Conservation (phyloP, 2,329 filamentous ascomycete genomes). For the Colletotrichum spaethianum region DNA sequence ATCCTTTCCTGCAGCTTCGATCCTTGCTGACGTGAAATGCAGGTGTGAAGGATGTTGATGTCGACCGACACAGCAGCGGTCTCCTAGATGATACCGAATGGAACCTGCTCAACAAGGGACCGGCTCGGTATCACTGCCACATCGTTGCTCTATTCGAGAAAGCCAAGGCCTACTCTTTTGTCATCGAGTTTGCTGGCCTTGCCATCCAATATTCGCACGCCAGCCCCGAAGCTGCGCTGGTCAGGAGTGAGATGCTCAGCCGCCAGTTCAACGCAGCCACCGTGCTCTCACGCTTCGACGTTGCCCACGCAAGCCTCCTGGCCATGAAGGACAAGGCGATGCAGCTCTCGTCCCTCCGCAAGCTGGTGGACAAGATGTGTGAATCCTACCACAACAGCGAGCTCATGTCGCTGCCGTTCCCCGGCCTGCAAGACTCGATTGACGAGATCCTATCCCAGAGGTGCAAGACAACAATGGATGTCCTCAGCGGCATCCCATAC, state of each 20-base stretch:
- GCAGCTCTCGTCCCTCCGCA: slow-evolving; percentile 79
- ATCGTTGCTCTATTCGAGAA: slow-evolving; percentile 86
- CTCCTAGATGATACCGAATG: slow-evolving; percentile 85
- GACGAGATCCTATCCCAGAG: slow-evolving; percentile 83
- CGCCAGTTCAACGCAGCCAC: slow-evolving; percentile 88
- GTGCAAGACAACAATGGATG: slow-evolving; percentile 78
- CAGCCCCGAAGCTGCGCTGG: slow-evolving; percentile 53
- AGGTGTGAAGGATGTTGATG: slow-evolving; percentile 63
- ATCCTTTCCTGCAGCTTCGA: not conserved
- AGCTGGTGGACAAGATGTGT: slow-evolving; percentile 79
- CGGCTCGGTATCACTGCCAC: slow-evolving; percentile 89
- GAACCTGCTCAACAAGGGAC: slow-evolving; percentile 77
- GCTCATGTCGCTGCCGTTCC: slow-evolving; percentile 83
- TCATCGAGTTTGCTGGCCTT: slow-evolving; percentile 85
- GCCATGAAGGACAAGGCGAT: slow-evolving; percentile 80
- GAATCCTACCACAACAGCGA: slow-evolving; percentile 75
- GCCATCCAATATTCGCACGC: slow-evolving; percentile 75
- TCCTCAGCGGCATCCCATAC: slow-evolving; percentile 78
- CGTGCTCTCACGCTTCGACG: slow-evolving; percentile 83
- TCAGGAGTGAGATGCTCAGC: slow-evolving; percentile 81
- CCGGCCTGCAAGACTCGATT: slow-evolving; percentile 81
- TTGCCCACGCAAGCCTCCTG: slow-evolving; percentile 84
- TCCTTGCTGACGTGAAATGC: slow-evolving; percentile 46
- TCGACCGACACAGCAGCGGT: slow-evolving; percentile 70
- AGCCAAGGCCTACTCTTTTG: slow-evolving; percentile 81